Base-by-base conservation (phyloP, 1,284 basidiomycete genomes). In the Earliella scabrosa region DNA sequence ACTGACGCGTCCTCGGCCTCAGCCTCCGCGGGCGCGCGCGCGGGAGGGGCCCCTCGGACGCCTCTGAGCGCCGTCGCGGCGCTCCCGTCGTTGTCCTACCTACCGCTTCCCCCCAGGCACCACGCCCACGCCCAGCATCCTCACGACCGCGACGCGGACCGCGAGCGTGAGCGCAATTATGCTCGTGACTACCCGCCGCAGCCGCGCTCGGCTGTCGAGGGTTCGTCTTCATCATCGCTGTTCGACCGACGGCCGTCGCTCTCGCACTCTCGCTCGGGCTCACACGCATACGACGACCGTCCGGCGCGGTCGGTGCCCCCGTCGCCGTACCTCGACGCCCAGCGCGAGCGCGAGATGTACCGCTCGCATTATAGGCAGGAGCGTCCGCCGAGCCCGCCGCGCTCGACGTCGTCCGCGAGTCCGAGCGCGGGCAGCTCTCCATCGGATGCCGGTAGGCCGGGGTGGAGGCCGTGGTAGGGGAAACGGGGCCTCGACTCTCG, bases 401-500 rank as follows among this genome's bases (percentile, higher is more conserved):
- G 38, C 14, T 62, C 60, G 43, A 47, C 52, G 14, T 57, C 54
- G 45, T 47, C 45, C 20, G 43, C 51, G 18, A 58, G 58, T 31
- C 48, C 44, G 23, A 36, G 32, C 32, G 45, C 35, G 23, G 55
- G 32, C 21, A 57, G 52, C 49, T 51, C 58, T 2, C 75, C 75
- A 24, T 74, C 76, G 9, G 55, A 75, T 16, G 72, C 75, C 10
- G 66, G 69, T 21, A 51, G 53, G 40, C 18, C 52, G 7, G 58
- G 59, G 18, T 64, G 63, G 63, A 43, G 63, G 18, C 63, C 63
- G 13, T 64, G 63, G 63, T 64, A 53, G 39, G 35, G 23, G 23
- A n/a, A n/a, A n/a, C 41, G 32, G 16, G 3, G 32, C 2, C 32
- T 34, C n/a, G n/a, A n/a, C n/a, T n/a, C n/a, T n/a, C n/a, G n/a